phyloP scores from a whole-genome alignment of 2,329 filamentous ascomycete genomes.

The Zymoseptoria tritici region DNA sequence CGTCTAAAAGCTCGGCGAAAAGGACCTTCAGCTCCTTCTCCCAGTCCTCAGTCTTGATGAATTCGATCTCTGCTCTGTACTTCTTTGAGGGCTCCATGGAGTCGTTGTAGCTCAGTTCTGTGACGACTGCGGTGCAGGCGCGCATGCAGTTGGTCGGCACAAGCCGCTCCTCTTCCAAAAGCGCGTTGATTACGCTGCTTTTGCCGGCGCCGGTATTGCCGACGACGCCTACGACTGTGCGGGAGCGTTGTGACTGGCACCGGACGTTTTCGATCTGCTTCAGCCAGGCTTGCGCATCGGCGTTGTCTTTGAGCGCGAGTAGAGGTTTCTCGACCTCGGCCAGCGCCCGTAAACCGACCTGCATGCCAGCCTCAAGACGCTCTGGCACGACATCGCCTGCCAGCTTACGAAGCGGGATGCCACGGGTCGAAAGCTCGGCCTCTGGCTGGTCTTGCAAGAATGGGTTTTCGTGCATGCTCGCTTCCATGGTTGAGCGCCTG shows the following conservation, averaged over 20 bases:
- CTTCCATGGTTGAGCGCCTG: background rate
- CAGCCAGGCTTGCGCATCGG: slow-evolving; percentile 36
- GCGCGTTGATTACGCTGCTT: slow-evolving; percentile 55
- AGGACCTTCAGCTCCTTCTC: slow-evolving; percentile 44
- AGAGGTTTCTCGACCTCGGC: slow-evolving; percentile 30
- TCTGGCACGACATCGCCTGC: slow-evolving; percentile 27
- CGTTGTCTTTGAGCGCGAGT: slow-evolving; percentile 13
- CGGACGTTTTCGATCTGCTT: slow-evolving; percentile 37
- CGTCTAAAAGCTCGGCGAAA: slow-evolving; percentile 42
- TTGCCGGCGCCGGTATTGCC: slow-evolving; percentile 58
- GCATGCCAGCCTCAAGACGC: slow-evolving; percentile 35
- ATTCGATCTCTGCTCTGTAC: slow-evolving; percentile 53
- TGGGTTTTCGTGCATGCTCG: slow-evolving; percentile 2
- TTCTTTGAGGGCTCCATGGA: slow-evolving; percentile 30
- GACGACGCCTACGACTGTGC: slow-evolving; percentile 50
- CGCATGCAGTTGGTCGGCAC: slow-evolving; percentile 52
- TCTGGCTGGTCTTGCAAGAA: slow-evolving; percentile 10
- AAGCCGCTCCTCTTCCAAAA: slow-evolving; percentile 54
- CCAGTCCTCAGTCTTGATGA: slow-evolving; percentile 49
- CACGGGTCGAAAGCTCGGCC: slow-evolving; percentile 1
- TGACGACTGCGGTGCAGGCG: slow-evolving; percentile 56
- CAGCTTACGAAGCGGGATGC: slow-evolving; percentile 27
- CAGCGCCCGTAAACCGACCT: slow-evolving; percentile 32
- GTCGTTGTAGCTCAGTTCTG: slow-evolving; percentile 52
- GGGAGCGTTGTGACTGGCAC: slow-evolving; percentile 34